Evolutionary conservation across 2,329 filamentous ascomycete genomes (phyloP), one percentile per base, ranked within the genome.

Genomic region (Epichloe uncinata): DNA sequence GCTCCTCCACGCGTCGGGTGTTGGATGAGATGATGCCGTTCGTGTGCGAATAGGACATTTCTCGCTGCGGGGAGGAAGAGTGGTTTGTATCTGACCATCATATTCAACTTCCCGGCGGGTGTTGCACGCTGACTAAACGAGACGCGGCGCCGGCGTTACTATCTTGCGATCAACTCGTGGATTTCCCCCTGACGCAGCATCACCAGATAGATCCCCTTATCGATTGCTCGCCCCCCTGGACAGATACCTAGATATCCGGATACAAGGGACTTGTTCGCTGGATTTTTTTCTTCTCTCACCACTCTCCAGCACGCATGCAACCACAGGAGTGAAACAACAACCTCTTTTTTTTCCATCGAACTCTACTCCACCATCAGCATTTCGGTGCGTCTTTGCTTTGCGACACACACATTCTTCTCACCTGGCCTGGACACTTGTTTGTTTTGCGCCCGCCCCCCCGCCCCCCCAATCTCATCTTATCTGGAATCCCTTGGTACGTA

Each of bases 401-500:
- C 45, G 42, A 46, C 50, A 45, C 20, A 16, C 36, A 37, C 42
- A 42, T 52, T 45, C 33, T 41, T 42, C 18, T 22, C 33, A 35
- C 16, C 18, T 16, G 26, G 11, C 36, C 35, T 33, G 43, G 40
- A 50, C 47, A 30, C 16, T 38, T n/a, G 18, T 44, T 30, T 40
- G 22, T 35, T 43, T 12, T 18, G 13, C 48, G n/a, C 5, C 35
- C 7, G 7, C 34, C 35, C 35, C 35, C 36, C 8, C 8, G 8
- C 22, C 35, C 35, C 35, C 22, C 22, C 7, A 9, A 30, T 30
- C 26, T 4, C 26, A 18, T 40, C 12, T 35, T 13, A 7, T 15
- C 13, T 41, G 36, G 34, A 16, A 36, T 42, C 8, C 34, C 26
- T 34, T 48, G 50, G 50, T 51, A 51, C 20, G 45, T 51, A 26